Evolutionary conservation across 169 alveolate species (phyloP), one percentile per base, ranked within the genome.

Genomic region (Cryptosporidium baileyi): DNA sequence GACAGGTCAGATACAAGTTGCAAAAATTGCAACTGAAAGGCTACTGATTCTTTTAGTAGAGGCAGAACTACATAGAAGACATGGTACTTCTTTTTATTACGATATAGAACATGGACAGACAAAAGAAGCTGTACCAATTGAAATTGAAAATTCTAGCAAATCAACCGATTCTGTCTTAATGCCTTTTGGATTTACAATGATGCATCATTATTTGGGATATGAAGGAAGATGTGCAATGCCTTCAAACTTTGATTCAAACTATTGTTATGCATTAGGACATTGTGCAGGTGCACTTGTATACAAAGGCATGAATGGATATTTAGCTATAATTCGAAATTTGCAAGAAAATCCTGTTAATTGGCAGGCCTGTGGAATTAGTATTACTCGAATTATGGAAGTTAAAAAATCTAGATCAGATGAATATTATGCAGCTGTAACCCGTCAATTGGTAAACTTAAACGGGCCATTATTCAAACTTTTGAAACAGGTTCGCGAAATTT

Each of bases 191-290:
- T 74, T 74, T 54, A 74, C 85, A 34, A 74, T 91, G 91, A 89
- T 89, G 95, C 88, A 95, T 59, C 99, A 97, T 63, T 97, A 96
- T 91, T 95, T 96, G 89, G 99, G 99, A 41, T 98, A 98, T 81
- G 99, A 98, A 74, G 99, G 99, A 26, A 95, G 99, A 81, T 96
- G 99, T 88, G 99, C 99, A 34, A 91, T 96, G 80, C 99, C 99
- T 11, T 91, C 98, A 36, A 94, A 94, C 80, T 98, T 98, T 89
- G 99, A 98, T 82, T 91, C 98, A 40, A 92, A 96, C 61, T 98
- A 98, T 92, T 98, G 99, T 93, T 98, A 97, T 88, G 95, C 98
- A n/a, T 82, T 97, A 52, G 99, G 99, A 60, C 93, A 95, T 62
- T 95, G 92, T 60, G 99, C 99, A 15, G 96, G 96, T 5, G 93